Evolutionary conservation across 2,329 filamentous ascomycete species (phyloP).

Genomic region (Lecanicillium sp.): DNA sequence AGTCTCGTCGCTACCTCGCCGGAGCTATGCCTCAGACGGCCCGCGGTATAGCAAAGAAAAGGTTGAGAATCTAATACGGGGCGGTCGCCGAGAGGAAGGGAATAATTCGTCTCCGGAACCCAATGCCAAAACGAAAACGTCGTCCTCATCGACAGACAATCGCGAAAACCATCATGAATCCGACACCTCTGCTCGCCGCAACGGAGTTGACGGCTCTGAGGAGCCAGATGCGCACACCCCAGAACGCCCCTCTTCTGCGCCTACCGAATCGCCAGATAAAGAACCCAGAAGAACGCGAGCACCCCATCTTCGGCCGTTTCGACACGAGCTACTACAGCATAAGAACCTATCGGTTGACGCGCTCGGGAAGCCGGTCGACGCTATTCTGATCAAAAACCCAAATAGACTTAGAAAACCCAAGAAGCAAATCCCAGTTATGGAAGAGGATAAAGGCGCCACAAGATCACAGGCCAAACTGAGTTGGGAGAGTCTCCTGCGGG

Average conservation of each 20-base stretch:
- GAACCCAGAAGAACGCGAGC: neutral
- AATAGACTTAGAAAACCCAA: conserved; percentile 18
- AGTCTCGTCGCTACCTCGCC: neutral
- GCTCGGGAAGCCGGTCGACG: conserved; percentile 29
- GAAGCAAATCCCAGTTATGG: conserved; percentile 11
- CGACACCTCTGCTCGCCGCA: conserved; percentile 3
- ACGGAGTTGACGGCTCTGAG: too few species aligned
- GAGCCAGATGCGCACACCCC: too few species aligned
- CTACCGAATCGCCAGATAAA: neutral
- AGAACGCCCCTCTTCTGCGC: too few species aligned
- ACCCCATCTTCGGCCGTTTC: conserved; percentile 7
- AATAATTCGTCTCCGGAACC: neutral
- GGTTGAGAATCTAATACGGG: conserved; percentile 17
- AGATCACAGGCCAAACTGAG: conserved; percentile 14
- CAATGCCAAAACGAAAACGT: neutral
- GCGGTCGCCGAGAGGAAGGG: conserved; percentile 2
- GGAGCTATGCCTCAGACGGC: neutral
- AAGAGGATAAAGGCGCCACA: conserved; percentile 10
- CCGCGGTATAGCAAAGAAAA: conserved; percentile 12
- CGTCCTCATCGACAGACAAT: too few species aligned
- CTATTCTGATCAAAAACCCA: conserved; percentile 37
- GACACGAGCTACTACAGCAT: conserved; percentile 19
- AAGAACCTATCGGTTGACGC: conserved; percentile 22
- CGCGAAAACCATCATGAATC: neutral
- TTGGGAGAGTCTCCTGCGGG: conserved; percentile 22